These are phyloP conservation scores for Desmodesmus armatus DNA, from an alignment of 139 green algal genomes.

Conservation along the genomic window DNA sequence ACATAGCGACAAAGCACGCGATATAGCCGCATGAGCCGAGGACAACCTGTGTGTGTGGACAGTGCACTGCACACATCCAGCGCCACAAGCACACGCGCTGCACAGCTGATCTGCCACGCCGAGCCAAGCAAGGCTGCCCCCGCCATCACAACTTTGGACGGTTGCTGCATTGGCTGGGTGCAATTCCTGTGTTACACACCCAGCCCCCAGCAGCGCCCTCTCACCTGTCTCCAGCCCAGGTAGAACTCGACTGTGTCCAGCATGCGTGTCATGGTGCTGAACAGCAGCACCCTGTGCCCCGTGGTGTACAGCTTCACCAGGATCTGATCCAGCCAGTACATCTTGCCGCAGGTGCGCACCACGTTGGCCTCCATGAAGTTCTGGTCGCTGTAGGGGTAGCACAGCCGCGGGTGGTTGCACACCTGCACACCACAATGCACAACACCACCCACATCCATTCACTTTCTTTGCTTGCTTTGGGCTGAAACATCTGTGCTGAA, in stretches of 20 bases:
- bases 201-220: too few species aligned
- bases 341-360: constrained; percentile 90
- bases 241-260: constrained; percentile 85
- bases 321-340: constrained; percentile 90
- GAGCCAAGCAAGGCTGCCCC: neutral
- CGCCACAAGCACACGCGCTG: too few species aligned
- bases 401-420: constrained; percentile 97
- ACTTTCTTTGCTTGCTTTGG: too few species aligned
- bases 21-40: too few species aligned
- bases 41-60: neutral
- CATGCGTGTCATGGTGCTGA: constrained; percentile 85
- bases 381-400: constrained; percentile 77
- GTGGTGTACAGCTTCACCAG: constrained; percentile 86
- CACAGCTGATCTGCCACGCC: neutral
- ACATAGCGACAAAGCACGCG: too few species aligned
- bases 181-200: too few species aligned
- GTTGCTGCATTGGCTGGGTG: too few species aligned
- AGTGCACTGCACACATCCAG: too few species aligned
- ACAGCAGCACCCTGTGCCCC: constrained; percentile 87
- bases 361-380: constrained; percentile 58
- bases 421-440: constrained; percentile 72
- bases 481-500: too few species aligned
- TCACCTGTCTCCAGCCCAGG: constrained; percentile 73
- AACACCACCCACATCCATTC: too few species aligned
- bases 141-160: too few species aligned